Base-by-base conservation (phyloP, 352 stramenopile genomes). In the Phytophthora gonapodyides region DNA sequence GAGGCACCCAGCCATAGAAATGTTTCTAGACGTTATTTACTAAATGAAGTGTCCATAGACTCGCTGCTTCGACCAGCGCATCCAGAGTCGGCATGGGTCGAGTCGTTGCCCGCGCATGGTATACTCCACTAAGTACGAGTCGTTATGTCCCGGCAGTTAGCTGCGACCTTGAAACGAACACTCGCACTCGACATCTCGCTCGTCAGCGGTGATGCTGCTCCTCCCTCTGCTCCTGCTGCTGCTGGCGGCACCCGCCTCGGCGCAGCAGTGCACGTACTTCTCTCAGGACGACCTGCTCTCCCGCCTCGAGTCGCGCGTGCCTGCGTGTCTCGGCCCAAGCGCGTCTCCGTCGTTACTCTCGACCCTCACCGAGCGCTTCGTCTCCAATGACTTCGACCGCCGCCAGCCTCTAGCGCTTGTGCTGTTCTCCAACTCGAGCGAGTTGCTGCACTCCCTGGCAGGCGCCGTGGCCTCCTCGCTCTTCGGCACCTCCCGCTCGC, bases 361-460 rank as follows among this genome's bases (percentile, higher is more conserved):
- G 12, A 63, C 50, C 13, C 70, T 90, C 27, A 75, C 67, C 8
- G 73, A 85, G 43, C 66, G 60, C 21, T 75, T 90, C 27, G 47
- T 64, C 27, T 48, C 69, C 27, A 88, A 88, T 41, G 81, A 88
- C 49, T 86, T 84, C 36, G 78, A 88, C 63, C 67, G 62, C 10
- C 65, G 68, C 17, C 63, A 73, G 24, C 82, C 82, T 4, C 64
- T 91, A 51, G 75, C 82, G 34, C 61, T 91, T 17, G 67, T 77
- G 35, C 41, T 74, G 7, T 82, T 91, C 59, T 87, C 79, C 16
- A 82, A 84, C 38, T 80, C 73, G 16, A 71, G 69, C 13, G 34
- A 50, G 6, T 12, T 71, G 17, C 47, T 85, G 38, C 54, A 70
- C 36, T 53, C 69, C 5, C 50, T 84, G 30, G 66, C 67, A 16